Evolutionary conservation across 192 early-diverging fungal species (phyloP).

Genomic region (Rhizophagus clarus): DNA sequence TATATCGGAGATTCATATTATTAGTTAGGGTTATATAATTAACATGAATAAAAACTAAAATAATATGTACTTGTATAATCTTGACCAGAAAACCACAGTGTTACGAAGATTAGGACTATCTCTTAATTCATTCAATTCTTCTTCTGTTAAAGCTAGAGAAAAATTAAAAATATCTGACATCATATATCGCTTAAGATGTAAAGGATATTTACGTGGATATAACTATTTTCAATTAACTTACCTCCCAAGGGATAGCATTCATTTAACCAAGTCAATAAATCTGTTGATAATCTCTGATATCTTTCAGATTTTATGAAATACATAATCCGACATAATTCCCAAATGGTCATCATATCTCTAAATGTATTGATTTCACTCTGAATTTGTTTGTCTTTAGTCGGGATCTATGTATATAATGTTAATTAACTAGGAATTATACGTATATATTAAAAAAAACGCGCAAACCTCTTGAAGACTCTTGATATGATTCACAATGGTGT

Average conservation of each 20-base stretch:
- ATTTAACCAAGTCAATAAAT: conserved; percentile 7
- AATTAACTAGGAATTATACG: background rate
- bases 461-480: background rate
- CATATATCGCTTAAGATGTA: background rate
- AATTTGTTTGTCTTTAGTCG: background rate
- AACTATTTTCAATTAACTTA: background rate
- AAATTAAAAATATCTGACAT: background rate
- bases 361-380: background rate
- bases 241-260: background rate
- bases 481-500: background rate
- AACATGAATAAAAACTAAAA: background rate
- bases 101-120: background rate
- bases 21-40: background rate
- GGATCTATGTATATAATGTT: background rate
- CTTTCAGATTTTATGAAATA: conserved; percentile 1
- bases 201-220: background rate
- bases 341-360: background rate
- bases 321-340: conserved; percentile 15
- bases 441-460: background rate
- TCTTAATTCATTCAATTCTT: background rate
- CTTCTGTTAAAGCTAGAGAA: conserved; percentile 10
- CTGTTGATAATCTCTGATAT: conserved; percentile 3
- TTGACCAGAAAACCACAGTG: background rate
- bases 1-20: background rate
- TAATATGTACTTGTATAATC: background rate